phyloP scores from a whole-genome alignment of 257 asterid species.

The Solanum sitiens region DNA sequence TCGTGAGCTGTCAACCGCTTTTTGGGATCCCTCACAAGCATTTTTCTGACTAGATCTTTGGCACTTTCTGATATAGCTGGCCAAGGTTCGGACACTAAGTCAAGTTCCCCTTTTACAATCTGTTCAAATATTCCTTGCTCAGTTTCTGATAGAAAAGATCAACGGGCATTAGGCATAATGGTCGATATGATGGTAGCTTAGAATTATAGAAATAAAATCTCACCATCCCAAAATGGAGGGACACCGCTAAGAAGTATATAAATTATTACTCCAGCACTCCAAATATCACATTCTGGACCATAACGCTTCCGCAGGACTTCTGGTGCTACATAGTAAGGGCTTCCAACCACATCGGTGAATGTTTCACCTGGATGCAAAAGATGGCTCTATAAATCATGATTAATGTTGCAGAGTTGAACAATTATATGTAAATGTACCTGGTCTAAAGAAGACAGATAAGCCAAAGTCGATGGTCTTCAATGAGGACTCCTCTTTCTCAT shows the following conservation, averaged over 20 bases:
- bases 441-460: conserved; percentile 69
- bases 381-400: neutral
- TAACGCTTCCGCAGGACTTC: conserved; percentile 49
- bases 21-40: conserved; percentile 59
- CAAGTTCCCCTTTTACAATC: conserved; percentile 62
- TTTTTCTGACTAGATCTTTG: conserved; percentile 49
- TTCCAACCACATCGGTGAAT: conserved; percentile 53
- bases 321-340: conserved; percentile 66
- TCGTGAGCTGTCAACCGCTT: conserved; percentile 53
- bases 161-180: neutral
- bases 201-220: neutral
- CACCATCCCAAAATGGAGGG: conserved; percentile 73
- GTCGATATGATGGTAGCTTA: neutral
- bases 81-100: conserved; percentile 64
- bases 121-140: conserved; percentile 65
- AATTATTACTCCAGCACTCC: conserved; percentile 68
- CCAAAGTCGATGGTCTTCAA: conserved; percentile 79
- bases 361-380: conserved; percentile 27
- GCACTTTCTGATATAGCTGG: conserved; percentile 55
- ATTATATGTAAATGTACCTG: conserved; percentile 27
- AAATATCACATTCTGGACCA: conserved; percentile 59
- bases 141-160: conserved; percentile 27
- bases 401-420: neutral
- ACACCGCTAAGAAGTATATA: conserved; percentile 57
- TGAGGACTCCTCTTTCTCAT: conserved; percentile 53